Evolutionary conservation across 2,329 filamentous ascomycete species (phyloP).

Genomic region (Pseudogymnoascus sp.): DNA sequence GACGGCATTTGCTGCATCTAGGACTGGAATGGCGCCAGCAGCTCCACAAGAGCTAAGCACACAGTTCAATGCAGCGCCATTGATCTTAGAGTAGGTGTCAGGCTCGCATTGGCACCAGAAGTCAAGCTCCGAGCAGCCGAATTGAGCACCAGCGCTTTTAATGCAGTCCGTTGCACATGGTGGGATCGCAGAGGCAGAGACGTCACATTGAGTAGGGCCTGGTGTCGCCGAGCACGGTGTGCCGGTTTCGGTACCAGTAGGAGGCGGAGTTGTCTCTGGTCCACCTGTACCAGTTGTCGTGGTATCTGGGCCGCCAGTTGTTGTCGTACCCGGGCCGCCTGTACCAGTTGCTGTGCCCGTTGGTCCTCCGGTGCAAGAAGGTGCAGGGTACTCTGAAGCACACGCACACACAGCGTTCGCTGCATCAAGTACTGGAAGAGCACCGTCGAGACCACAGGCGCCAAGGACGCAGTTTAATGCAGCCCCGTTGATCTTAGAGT

Average conservation of each 20-base stretch:
- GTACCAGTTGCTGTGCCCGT: not conserved
- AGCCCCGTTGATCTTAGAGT: not conserved
- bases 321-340: not conserved
- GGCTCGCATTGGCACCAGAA: constrained; percentile 1
- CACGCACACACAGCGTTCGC: not conserved
- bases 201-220: not conserved
- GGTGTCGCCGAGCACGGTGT: not conserved
- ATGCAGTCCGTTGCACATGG: not conserved
- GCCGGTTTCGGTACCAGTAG: not conserved
- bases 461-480: constrained; percentile 2
- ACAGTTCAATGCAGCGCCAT: not conserved
- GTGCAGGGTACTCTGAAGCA: not conserved
- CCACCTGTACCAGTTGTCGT: not conserved
- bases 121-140: not conserved
- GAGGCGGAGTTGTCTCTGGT: not conserved
- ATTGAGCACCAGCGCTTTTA: not conserved
- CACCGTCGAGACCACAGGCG: not conserved
- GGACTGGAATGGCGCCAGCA: not conserved
- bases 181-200: not conserved
- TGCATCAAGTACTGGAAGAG: not conserved
- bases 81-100: not conserved
- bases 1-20: not conserved
- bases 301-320: not conserved
- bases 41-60: not conserved
- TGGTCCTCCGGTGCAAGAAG: not conserved